Base-by-base conservation (phyloP, 352 stramenopile species). In the Phytophthora macrochlamydospora region DNA sequence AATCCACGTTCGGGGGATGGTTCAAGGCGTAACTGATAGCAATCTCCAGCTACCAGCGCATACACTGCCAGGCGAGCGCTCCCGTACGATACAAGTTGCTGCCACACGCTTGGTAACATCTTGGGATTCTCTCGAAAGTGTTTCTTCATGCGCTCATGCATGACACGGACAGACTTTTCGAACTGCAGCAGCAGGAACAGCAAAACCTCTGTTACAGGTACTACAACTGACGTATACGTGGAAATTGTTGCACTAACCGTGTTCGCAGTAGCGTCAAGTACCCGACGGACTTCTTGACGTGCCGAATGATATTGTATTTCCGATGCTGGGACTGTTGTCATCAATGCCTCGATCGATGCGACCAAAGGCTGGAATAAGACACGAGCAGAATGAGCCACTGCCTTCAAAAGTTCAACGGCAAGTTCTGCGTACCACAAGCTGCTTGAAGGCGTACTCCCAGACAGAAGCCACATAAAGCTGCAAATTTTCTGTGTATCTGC, bases 121-220 rank as follows among this genome's bases (percentile, higher is more conserved):
- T 86, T 88, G 7, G 71, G 33, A 12, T 81, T 87, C 8, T 65
- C 62, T 1, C 68, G 66, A 14, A 91, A 88, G 58, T 92, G 81
- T 31, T 92, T 92, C 51, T 92, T 92, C 72, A 92, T 79, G 18
- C 84, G 80, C 11, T 86, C 77, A 54, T 88, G 82, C 78, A 92
- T 90, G 49, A 55, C 69, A 18, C 85, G 81, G 55, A 80, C 79
- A 7, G 82, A 87, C 58, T 88, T 91, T 56, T 91, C 80, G 56
- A 91, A 89, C 82, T 89, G 35, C 4, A 37, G 37, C 29, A 61
- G 31, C 6, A 59, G 11, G 4, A 42, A 55, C 29, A 55, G 30
- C 48, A 69, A 52, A 32, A 24, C 18, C 18, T 24, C 18, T 24
- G 18, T 24, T 24, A 24, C 18, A 24, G 18, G 18, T 24, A 24